Conservation (phyloP, 176 grass and related monocot species). For the Leersia perrieri region DNA sequence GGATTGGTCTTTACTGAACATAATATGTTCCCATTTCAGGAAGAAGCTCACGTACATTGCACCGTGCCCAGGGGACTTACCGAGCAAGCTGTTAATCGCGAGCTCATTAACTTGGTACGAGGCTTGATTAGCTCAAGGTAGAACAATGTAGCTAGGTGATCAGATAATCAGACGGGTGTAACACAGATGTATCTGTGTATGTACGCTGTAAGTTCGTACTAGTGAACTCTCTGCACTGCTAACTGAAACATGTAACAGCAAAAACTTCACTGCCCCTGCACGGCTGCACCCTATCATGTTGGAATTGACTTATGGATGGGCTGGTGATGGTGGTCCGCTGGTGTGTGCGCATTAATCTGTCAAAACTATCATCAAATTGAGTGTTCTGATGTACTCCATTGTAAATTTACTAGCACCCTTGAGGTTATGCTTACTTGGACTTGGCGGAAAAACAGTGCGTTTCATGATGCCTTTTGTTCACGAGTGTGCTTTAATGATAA, state of each 20-base stretch:
- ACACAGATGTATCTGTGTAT: background rate
- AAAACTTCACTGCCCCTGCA: background rate
- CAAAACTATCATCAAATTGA: background rate
- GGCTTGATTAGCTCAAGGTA: conserved; percentile 35
- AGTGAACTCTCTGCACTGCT: background rate
- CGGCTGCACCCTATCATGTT: background rate
- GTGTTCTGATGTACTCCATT: no score
- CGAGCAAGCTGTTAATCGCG: conserved; percentile 78
- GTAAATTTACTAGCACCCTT: background rate
- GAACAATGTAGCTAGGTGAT: conserved; percentile 15
- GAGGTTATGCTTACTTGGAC: background rate
- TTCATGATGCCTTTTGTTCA: background rate
- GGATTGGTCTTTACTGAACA: background rate
- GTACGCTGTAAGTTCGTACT: background rate
- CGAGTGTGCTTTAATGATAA: background rate
- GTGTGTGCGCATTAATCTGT: background rate
- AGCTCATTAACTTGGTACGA: conserved; percentile 88
- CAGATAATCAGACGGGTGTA: background rate
- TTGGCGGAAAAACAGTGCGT: background rate
- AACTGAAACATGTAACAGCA: background rate
- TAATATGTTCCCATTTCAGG: conserved; percentile 43
- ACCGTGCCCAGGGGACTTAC: conserved; percentile 75
- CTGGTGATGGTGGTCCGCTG: background rate
- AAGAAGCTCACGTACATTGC: conserved; percentile 89
- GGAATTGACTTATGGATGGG: background rate